phyloP scores from a whole-genome alignment of 2,329 filamentous ascomycete species.

The Colletotrichum orbiculare region DNA sequence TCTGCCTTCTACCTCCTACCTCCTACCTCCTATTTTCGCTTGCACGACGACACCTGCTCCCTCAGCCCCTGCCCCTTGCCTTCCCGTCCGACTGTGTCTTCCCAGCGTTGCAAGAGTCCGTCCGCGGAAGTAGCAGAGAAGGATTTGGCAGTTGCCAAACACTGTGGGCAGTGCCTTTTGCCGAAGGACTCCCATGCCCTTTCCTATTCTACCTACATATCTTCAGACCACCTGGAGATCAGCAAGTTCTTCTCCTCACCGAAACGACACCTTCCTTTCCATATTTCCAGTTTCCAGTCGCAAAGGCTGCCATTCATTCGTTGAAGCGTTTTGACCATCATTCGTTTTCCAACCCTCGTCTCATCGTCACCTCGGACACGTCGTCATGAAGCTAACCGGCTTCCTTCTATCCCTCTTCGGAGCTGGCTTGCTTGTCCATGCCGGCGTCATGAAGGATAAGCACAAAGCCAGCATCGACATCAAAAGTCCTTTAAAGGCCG shows the following conservation, averaged over 20 bases:
- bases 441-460: constrained; percentile 19
- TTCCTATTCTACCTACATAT: too few species aligned
- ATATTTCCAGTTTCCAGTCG: background rate
- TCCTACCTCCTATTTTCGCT: background rate
- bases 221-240: too few species aligned
- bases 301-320: background rate
- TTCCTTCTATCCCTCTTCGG: constrained; percentile 23
- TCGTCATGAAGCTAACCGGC: constrained; percentile 31
- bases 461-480: constrained; percentile 41
- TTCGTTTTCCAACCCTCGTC: constrained; percentile 26
- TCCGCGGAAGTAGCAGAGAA: too few species aligned
- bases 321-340: constrained; percentile 1
- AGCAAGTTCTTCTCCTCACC: background rate
- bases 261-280: background rate
- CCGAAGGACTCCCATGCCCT: too few species aligned
- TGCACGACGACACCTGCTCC: background rate
- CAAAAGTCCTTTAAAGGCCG: constrained; percentile 49
- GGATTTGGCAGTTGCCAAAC: too few species aligned
- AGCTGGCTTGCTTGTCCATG: constrained; percentile 11
- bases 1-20: too few species aligned
- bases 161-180: too few species aligned
- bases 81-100: background rate
- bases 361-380: background rate
- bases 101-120: constrained; percentile 1
- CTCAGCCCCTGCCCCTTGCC: background rate